Evolutionary conservation across 2,329 filamentous ascomycete species (phyloP).

Genomic region (Blumeriella jaapii): DNA sequence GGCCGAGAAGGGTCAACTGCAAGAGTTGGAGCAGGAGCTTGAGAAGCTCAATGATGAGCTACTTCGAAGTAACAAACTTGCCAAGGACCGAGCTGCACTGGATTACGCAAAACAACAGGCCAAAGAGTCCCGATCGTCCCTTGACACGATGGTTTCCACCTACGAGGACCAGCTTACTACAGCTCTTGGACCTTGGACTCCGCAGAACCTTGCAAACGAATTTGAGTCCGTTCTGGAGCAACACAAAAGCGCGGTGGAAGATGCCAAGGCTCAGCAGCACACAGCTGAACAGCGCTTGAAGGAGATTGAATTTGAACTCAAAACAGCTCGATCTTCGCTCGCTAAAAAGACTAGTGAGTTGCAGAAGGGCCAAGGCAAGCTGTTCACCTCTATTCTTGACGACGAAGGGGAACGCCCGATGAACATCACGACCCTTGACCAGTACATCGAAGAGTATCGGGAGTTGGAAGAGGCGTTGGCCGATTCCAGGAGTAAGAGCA

Average conservation of each 20-base stretch:
- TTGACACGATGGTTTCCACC: constrained; percentile 66
- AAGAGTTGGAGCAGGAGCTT: constrained; percentile 58
- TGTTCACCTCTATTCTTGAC: constrained; percentile 38
- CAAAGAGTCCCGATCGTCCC: constrained; percentile 57
- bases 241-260: constrained; percentile 45
- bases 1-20: constrained; percentile 52
- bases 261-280: constrained; percentile 61
- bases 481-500: constrained; percentile 48
- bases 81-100: constrained; percentile 72
- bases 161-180: constrained; percentile 60
- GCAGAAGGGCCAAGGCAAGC: constrained; percentile 45
- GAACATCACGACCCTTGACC: constrained; percentile 35
- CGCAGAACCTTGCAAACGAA: constrained; percentile 55
- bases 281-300: constrained; percentile 60
- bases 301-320: constrained; percentile 63
- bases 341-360: constrained; percentile 53
- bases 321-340: constrained; percentile 50
- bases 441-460: constrained; percentile 41
- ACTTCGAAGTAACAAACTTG: constrained; percentile 68
- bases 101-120: constrained; percentile 75
- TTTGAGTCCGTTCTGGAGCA: constrained; percentile 53
- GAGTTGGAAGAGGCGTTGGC: constrained; percentile 40
- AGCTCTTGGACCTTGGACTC: constrained; percentile 59
- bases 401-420: constrained; percentile 28
- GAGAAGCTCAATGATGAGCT: constrained; percentile 69